These are phyloP conservation scores for Phytophthora hybrid DNA, from an alignment of 352 stramenopile species.

Conservation along the genomic window DNA sequence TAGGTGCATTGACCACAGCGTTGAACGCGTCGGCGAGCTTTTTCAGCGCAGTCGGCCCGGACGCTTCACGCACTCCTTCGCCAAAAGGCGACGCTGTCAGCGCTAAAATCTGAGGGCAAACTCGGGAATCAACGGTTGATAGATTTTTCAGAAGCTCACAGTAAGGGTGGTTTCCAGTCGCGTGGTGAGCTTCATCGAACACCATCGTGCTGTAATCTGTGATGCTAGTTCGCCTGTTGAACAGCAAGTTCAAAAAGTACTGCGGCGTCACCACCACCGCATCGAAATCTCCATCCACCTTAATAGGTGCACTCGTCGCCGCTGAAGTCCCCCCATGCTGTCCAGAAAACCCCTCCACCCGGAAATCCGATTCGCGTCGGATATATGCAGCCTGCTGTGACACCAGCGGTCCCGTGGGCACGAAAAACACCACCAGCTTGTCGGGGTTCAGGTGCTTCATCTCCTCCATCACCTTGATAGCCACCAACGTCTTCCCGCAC, in stretches of 20 bases:
- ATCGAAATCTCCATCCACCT: slow-evolving; percentile 39
- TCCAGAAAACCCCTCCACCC: slow-evolving; percentile 62
- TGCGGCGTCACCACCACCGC: slow-evolving; percentile 72
- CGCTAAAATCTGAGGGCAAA: slow-evolving; percentile 62
- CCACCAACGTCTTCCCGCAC: slow-evolving; percentile 81
- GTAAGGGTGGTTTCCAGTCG: slow-evolving; percentile 70
- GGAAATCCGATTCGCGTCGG: slow-evolving; percentile 68
- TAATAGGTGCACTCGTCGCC: slow-evolving; percentile 21
- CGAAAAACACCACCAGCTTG: slow-evolving; percentile 70
- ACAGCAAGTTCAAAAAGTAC: slow-evolving; percentile 76
- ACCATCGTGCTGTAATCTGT: slow-evolving; percentile 77
- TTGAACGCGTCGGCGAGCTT: slow-evolving; percentile 60
- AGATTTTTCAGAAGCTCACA: slow-evolving; percentile 61
- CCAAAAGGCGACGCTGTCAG: slow-evolving; percentile 83
- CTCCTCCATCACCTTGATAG: slow-evolving; percentile 76
- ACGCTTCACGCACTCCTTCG: slow-evolving; percentile 49
- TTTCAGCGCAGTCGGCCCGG: slow-evolving; percentile 43
- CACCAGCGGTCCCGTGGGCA: slow-evolving; percentile 78
- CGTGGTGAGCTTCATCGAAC: slow-evolving; percentile 87
- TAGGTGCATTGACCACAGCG: slow-evolving; percentile 69
- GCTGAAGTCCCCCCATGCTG: slow-evolving; percentile 44
- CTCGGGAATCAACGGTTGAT: slow-evolving; percentile 25
- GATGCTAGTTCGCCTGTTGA: slow-evolving; percentile 41
- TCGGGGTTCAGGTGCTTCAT: slow-evolving; percentile 68
- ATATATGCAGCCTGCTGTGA: slow-evolving; percentile 79